Evolutionary conservation across 176 grass and related monocot genomes (phyloP), one percentile per base, ranked within the genome.

Genomic region (Puya raimondii): DNA sequence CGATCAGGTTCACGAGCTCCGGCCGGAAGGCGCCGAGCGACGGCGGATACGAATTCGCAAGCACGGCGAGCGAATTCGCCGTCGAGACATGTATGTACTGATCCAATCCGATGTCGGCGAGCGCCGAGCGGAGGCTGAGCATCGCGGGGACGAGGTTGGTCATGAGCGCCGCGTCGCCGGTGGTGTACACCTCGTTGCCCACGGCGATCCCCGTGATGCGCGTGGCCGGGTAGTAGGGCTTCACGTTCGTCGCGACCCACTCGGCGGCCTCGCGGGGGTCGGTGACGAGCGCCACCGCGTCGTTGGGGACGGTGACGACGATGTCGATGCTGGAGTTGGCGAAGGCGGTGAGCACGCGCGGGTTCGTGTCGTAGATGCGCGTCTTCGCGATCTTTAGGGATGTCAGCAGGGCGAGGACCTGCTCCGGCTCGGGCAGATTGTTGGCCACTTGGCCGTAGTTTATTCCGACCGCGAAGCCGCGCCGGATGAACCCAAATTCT

Each of bases 381-480:
- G 84, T 86, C 82, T 91, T 99, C 66, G 82, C 80, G 48, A 94
- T 72, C 1, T 74, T 78, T 5, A 99, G 82, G 29, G 87, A 93
- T 6, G 80, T 68, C 18, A 99, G 74, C 48, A 99, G 80, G 53
- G 68, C 27, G 17, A 84, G 84, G 66, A 86, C 95, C 80, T 88
- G 74, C 9, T 71, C 0, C 14, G 95, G 87, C 14, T 72, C 1
- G 11, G 95, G 95, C 5, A 99, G 90, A 56, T 99, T 84, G 81
- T 99, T 91, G 4, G 9, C 95, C 4, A 99, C 87, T 81, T 99
- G 95, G 47, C 95, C 95, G 72, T 99, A 99, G 82, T 99, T 99
- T 71, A 99, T 99, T 51, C 95, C 95, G 51, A 99, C 64, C 14
- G 89, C 70, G 11, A 72, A 22, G 13, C 82, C 71, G 4, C 69